These are phyloP conservation scores for Arthrocladium fulminans DNA, from an alignment of 2,329 filamentous ascomycete species.

Conservation along the genomic window DNA sequence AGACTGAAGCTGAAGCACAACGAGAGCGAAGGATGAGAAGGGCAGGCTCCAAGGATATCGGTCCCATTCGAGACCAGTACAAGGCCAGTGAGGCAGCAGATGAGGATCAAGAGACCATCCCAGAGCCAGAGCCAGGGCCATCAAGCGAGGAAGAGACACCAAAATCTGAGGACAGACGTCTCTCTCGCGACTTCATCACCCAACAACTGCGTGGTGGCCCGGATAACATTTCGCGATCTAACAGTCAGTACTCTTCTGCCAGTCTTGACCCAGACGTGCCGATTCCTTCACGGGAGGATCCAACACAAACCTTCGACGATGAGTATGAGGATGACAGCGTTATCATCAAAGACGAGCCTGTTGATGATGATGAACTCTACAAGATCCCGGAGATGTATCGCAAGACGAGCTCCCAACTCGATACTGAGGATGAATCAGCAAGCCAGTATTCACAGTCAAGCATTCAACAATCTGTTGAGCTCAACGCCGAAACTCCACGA, in stretches of 20 bases:
- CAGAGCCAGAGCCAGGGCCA: constrained; percentile 18
- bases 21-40: constrained; percentile 61
- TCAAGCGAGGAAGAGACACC: constrained; percentile 45
- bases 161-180: constrained; percentile 41
- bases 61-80: constrained; percentile 31
- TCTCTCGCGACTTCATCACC: constrained; percentile 82
- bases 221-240: constrained; percentile 48
- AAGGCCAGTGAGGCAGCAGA: constrained; percentile 9
- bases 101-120: constrained; percentile 25
- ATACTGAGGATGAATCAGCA: constrained; percentile 38
- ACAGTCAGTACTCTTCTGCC: constrained; percentile 32
- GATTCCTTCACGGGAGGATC: constrained; percentile 74
- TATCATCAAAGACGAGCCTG: constrained; percentile 57
- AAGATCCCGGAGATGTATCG: constrained; percentile 58
- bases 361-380: constrained; percentile 54
- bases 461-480: constrained; percentile 30
- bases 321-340: constrained; percentile 44
- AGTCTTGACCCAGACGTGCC: constrained; percentile 74
- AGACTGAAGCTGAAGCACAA: constrained; percentile 55
- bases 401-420: constrained; percentile 32
- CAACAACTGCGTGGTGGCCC: constrained; percentile 56
- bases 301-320: constrained; percentile 28
- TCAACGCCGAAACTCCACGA: constrained; percentile 40
- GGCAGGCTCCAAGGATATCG: constrained; percentile 34
- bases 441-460: constrained; percentile 47